phyloP scores from a whole-genome alignment of 345 rosid genomes.

The Gynandropsis gynandra region DNA sequence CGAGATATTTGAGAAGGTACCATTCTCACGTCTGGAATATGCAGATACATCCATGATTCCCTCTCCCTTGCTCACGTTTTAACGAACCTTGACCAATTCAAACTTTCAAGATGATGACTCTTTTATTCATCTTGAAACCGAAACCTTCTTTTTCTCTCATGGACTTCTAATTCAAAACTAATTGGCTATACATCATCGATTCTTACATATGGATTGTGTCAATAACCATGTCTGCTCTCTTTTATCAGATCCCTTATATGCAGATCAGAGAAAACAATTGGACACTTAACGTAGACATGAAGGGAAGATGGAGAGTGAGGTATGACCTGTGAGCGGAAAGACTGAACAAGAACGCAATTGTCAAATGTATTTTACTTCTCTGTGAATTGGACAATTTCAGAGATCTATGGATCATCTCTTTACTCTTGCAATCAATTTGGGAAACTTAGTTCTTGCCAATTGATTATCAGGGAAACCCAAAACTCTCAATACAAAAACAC shows the following conservation, averaged over 20 bases:
- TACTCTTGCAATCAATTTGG: neutral
- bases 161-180: too few species aligned
- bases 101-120: too few species aligned
- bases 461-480: too few species aligned
- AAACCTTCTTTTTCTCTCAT: too few species aligned
- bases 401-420: constrained; percentile 15
- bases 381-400: constrained; percentile 12
- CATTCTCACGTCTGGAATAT: constrained; percentile 12
- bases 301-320: constrained; percentile 79
- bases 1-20: constrained; percentile 70
- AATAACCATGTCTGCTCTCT: constrained; percentile 3
- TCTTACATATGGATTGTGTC: neutral
- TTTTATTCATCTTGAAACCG: too few species aligned
- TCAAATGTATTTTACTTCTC: constrained; percentile 9
- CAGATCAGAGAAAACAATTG: constrained; percentile 90
- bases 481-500: too few species aligned
- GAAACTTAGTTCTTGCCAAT: too few species aligned
- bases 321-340: constrained; percentile 44
- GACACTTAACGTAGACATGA: constrained; percentile 71
- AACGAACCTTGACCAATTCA: too few species aligned
- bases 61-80: neutral
- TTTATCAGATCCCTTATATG: constrained; percentile 69
- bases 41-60: neutral
- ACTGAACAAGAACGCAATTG: neutral
- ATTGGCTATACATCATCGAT: too few species aligned